Evolutionary conservation across 441 rosid genomes (phyloP).

Genomic region (Erysimum cheiri): DNA sequence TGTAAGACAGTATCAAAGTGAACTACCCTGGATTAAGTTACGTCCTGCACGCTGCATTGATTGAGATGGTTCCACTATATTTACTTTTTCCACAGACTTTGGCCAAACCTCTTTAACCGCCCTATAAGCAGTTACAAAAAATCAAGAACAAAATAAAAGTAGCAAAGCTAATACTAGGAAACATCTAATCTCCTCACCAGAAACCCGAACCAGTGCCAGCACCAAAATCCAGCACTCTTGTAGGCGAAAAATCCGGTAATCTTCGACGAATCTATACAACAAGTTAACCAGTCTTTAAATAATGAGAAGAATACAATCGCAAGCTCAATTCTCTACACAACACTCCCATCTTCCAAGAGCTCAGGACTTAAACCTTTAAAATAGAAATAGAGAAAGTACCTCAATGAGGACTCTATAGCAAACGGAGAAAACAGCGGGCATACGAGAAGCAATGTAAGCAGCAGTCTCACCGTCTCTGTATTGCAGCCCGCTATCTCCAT

Average conservation of each 20-base stretch:
- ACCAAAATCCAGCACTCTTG: constrained; percentile 84
- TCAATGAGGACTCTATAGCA: constrained; percentile 77
- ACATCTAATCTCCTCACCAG: constrained; percentile 60
- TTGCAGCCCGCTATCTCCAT: constrained; percentile 81
- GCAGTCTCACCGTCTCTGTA: constrained; percentile 81
- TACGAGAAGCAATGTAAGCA: constrained; percentile 92
- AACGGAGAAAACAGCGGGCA: constrained; percentile 95
- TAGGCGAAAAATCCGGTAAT: constrained; percentile 73
- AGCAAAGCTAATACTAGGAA: neutral
- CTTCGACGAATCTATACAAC: constrained; percentile 60
- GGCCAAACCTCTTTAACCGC: constrained; percentile 94
- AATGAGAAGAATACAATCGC: neutral
- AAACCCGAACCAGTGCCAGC: constrained; percentile 97
- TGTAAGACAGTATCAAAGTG: constrained; percentile 4
- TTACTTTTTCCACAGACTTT: constrained; percentile 63
- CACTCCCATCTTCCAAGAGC: neutral
- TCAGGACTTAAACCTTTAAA: neutral
- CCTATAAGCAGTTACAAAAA: constrained; percentile 52
- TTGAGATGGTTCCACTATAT: constrained; percentile 91
- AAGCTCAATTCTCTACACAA: neutral
- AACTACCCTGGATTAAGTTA: constrained; percentile 73
- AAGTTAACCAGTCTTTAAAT: neutral
- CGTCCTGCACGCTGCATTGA: constrained; percentile 96
- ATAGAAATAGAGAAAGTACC: constrained; percentile 44
- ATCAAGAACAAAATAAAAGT: constrained; percentile 15